phyloP scores from a whole-genome alignment of 139 green algal genomes.

The Tetradesmus lagerheimii region DNA sequence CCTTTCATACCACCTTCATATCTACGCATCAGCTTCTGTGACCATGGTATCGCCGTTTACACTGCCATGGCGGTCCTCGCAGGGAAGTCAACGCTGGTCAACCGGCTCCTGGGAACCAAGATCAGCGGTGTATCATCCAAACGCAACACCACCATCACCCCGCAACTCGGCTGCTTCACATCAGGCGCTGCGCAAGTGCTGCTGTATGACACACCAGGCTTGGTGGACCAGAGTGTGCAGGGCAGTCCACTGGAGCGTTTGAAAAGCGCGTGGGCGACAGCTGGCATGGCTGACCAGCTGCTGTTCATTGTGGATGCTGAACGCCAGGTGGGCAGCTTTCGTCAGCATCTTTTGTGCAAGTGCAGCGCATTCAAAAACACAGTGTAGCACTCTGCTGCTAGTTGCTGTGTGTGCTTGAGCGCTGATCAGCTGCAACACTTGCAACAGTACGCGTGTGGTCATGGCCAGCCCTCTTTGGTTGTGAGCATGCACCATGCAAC shows the following conservation, averaged over 20 bases:
- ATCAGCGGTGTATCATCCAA: conserved; percentile 84
- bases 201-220: conserved; percentile 81
- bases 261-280: conserved; percentile 69
- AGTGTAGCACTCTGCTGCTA: too few species aligned
- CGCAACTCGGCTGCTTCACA: conserved; percentile 75
- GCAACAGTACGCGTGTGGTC: too few species aligned
- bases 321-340: conserved; percentile 58
- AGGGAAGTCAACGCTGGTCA: conserved; percentile 72
- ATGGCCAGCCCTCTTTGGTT: too few species aligned
- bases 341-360: neutral
- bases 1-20: too few species aligned
- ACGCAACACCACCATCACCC: conserved; percentile 81
- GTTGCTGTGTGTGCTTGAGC: too few species aligned
- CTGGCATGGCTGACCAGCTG: conserved; percentile 69
- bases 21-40: neutral
- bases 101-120: conserved; percentile 73
- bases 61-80: neutral
- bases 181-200: conserved; percentile 54
- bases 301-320: conserved; percentile 80
- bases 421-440: too few species aligned
- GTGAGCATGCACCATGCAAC: too few species aligned
- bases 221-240: conserved; percentile 59
- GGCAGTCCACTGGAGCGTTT: conserved; percentile 61
- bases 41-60: neutral
- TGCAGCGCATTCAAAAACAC: too few species aligned